Evolutionary conservation across 148 eudicot species (phyloP), one percentile per base, ranked within the genome.

Genomic region (Spergularia bocconei): DNA sequence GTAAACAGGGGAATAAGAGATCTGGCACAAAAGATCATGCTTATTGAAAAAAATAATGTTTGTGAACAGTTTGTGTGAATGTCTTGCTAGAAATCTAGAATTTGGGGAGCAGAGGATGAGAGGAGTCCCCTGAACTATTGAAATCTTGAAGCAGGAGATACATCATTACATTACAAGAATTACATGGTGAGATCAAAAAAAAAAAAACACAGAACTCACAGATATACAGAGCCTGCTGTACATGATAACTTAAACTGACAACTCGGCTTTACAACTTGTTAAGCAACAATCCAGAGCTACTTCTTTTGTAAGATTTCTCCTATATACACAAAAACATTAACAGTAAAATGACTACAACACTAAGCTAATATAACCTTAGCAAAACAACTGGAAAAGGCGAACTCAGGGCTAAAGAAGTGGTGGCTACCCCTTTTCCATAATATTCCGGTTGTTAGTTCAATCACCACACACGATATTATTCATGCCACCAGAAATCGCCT

Each of bases 181-280:
- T 72, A 76, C 70, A 76, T 23, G 69, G 70, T 25, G 70, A 67
- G 74, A 76, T 69, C 61, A 63, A 75, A 77, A 80, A 81, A 55
- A 44, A 44, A 44, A 44, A 38, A 77, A 41, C 50, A 48, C 39
- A 66, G 47, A 72, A 38, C 80, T 53, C 56, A 48, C 51, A 66
- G 55, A 72, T 77, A 77, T 81, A 81, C 83, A 77, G 64, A 67
- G 83, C 80, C 80, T 81, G 74, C 73, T 81, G 47, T 77, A 77
- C 83, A 77, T 19, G 52, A 70, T 11, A 70, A 63, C 58, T 51
- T 44, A 20, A 62, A 25, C 36, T 11, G 60, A 33, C 38, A 63
- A 69, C 55, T 73, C 65, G 10, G 64, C 71, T 79, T 75, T 70
- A 70, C 75, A 80, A 29, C 72, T 23, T 51, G 73, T 71, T 36